phyloP scores from a whole-genome alignment of 2,329 filamentous ascomycete species.

The Botrytis galanthina region DNA sequence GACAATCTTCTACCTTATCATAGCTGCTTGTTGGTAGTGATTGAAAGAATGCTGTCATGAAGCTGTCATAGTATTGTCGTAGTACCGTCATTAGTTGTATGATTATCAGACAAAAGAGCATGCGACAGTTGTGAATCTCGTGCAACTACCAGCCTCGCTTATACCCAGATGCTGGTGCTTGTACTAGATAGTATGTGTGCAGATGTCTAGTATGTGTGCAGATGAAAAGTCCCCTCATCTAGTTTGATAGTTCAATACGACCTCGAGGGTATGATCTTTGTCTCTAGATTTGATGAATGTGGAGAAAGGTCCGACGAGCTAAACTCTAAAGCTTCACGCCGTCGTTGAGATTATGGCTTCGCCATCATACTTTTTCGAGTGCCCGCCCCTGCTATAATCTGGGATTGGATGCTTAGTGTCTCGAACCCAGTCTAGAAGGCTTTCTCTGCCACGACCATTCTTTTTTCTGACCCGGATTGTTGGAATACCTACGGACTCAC shows the following conservation, averaged over 20 bases:
- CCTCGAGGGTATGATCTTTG: background rate
- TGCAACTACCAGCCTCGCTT: slow-evolving; percentile 2
- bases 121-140: slow-evolving; percentile 5
- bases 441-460: background rate
- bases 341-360: background rate
- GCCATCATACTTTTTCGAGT: background rate
- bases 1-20: background rate
- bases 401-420: background rate
- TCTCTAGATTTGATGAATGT: background rate
- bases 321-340: background rate
- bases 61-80: background rate
- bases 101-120: background rate
- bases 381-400: background rate
- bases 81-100: background rate
- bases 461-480: background rate
- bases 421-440: background rate
- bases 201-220: background rate
- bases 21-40: background rate
- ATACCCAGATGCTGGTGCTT: background rate
- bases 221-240: background rate
- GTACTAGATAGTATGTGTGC: background rate
- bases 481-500: slow-evolving; percentile 4
- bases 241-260: background rate
- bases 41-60: background rate
- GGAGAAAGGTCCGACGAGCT: background rate